Conservation (phyloP, 75 land plant species). For the Pseudotsuga menziesii region DNA sequence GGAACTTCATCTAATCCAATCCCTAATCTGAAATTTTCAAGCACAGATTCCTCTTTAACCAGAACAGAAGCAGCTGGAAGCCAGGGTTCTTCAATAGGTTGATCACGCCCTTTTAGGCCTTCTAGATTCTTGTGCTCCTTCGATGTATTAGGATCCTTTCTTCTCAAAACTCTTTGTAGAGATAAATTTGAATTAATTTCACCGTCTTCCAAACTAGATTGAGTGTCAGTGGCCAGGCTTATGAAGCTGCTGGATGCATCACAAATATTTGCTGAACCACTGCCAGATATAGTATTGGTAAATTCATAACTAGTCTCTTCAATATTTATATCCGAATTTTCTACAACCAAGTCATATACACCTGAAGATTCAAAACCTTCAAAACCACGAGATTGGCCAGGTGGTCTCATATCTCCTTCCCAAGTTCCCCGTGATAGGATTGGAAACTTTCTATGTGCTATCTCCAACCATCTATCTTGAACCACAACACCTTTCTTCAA, state of each 20-base stretch:
- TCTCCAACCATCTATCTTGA: slow-evolving; percentile 43
- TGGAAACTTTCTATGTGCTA: slow-evolving; percentile 6
- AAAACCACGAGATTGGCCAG: slow-evolving; percentile 7
- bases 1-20: background rate
- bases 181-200: background rate
- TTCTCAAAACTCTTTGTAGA: background rate
- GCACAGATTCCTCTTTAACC: slow-evolving; percentile 45
- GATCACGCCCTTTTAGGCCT: slow-evolving; percentile 17
- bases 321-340: background rate
- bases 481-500: slow-evolving; percentile 21
- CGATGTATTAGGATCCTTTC: background rate
- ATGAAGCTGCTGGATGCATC: slow-evolving; percentile 7
- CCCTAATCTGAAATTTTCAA: slow-evolving; percentile 28
- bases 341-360: slow-evolving; percentile 19
- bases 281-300: slow-evolving; percentile 36
- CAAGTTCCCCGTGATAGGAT: slow-evolving; percentile 31
- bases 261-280: slow-evolving; percentile 47
- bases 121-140: background rate
- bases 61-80: slow-evolving; percentile 18
- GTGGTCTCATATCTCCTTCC: slow-evolving; percentile 21
- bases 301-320: slow-evolving; percentile 30
- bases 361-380: slow-evolving; percentile 7
- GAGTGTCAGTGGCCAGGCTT: background rate
- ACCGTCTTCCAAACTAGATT: slow-evolving; percentile 8
- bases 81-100: slow-evolving; percentile 62